These are phyloP conservation scores for Neocallimastix lanati DNA, from an alignment of 192 early-diverging fungal genomes.

Conservation along the genomic window DNA sequence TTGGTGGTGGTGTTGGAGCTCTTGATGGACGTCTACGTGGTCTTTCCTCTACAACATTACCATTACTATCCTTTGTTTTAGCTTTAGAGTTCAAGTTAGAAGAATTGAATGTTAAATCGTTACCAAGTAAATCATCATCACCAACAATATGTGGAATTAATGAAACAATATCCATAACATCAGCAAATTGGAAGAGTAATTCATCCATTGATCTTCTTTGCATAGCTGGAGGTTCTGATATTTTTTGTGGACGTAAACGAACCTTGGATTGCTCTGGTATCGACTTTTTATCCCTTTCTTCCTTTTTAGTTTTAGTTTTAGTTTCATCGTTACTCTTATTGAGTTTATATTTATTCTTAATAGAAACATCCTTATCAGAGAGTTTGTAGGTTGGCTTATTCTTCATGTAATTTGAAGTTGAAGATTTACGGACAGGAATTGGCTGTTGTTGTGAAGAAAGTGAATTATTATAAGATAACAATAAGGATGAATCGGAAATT, in stretches of 20 bases:
- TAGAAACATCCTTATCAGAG: not conserved
- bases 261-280: not conserved
- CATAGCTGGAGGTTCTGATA: not conserved
- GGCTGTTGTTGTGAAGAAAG: not conserved
- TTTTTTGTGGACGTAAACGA: not conserved
- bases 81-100: not conserved
- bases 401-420: not conserved
- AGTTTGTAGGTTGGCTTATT: not conserved
- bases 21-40: not conserved
- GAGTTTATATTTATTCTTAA: not conserved
- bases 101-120: not conserved
- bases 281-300: no score
- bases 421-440: not conserved
- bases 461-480: not conserved
- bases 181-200: not conserved
- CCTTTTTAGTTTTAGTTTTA: no score
- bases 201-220: not conserved
- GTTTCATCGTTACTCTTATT: not conserved
- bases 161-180: not conserved
- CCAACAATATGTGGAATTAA: not conserved
- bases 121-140: not conserved
- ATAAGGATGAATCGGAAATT: no score
- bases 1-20: not conserved
- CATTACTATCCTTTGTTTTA: not conserved
- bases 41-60: not conserved